These are phyloP conservation scores for Sonneratia caseolaris DNA, from an alignment of 345 rosid genomes.

Conservation along the genomic window DNA sequence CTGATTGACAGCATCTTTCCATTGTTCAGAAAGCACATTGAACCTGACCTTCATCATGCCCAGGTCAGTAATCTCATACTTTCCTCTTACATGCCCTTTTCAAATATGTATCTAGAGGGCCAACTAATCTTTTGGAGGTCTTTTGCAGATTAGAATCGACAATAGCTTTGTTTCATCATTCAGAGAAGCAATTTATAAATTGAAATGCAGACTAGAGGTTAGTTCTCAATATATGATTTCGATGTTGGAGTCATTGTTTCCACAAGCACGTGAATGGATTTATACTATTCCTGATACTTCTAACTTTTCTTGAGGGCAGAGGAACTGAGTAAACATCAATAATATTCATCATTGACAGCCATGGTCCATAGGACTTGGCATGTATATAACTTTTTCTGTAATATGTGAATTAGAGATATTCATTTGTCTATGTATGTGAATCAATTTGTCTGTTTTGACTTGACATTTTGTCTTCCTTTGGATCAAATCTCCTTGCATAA, in stretches of 20 bases:
- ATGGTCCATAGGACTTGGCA: neutral
- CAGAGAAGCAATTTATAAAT: conserved; percentile 96
- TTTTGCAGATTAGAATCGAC: conserved; percentile 91
- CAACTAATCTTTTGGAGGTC: conserved; percentile 13
- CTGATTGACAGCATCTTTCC: conserved; percentile 98
- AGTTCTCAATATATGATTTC: conserved; percentile 13
- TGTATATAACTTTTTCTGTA: neutral
- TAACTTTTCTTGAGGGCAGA: neutral
- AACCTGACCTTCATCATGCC: conserved; percentile 99
- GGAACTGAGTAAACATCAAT: neutral
- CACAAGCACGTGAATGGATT: neutral
- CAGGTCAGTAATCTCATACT: conserved; percentile 47
- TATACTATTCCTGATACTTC: neutral
- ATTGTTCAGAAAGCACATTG: conserved; percentile 90
- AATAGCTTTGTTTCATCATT: conserved; percentile 97
- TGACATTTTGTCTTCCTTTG: too few relatives aligned
- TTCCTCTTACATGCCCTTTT: conserved; percentile 10
- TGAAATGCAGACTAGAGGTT: conserved; percentile 96
- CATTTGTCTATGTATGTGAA: too few relatives aligned
- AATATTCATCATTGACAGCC: neutral
- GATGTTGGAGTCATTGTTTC: neutral
- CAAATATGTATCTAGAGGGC: neutral
- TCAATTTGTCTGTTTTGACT: too few relatives aligned
- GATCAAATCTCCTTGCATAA: neutral
- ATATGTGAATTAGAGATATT: too few relatives aligned